phyloP scores from a whole-genome alignment of 1,139 yeast species.

The Geotrichum restrictum region DNA sequence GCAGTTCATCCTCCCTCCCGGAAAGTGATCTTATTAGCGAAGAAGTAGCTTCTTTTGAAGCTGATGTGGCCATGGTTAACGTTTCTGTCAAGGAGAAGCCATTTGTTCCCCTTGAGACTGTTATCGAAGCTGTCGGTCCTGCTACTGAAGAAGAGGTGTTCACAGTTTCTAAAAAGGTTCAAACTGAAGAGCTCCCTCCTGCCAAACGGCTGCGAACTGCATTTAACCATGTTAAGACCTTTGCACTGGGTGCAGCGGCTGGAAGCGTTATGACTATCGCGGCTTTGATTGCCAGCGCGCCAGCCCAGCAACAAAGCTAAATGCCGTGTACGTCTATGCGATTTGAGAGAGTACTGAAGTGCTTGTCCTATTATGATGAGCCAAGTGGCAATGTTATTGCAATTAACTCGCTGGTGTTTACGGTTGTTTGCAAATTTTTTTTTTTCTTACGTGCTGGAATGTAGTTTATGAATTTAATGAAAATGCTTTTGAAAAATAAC shows the following conservation, averaged over 20 bases:
- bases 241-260: slow-evolving; percentile 26
- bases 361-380: background rate
- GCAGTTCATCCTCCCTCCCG: background rate
- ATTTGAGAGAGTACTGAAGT: no score
- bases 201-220: slow-evolving; percentile 3
- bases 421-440: no score
- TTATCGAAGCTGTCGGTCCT: no score
- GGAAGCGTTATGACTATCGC: slow-evolving; percentile 30
- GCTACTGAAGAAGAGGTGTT: no score
- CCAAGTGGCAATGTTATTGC: background rate
- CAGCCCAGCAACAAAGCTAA: slow-evolving; percentile 8
- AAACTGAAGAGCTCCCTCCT: slow-evolving; percentile 10
- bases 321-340: no score
- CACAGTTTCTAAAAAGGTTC: background rate
- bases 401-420: no score
- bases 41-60: background rate
- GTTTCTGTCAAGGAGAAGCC: background rate
- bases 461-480: background rate
- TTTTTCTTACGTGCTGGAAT: no score
- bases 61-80: background rate
- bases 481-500: no score
- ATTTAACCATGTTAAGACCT: slow-evolving; percentile 6
- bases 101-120: no score
- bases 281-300: slow-evolving; percentile 26
- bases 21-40: background rate